Evolutionary conservation across 306 rosid genomes (phyloP), one percentile per base, ranked within the genome.

Genomic region (Lithocarpus polystachyus): DNA sequence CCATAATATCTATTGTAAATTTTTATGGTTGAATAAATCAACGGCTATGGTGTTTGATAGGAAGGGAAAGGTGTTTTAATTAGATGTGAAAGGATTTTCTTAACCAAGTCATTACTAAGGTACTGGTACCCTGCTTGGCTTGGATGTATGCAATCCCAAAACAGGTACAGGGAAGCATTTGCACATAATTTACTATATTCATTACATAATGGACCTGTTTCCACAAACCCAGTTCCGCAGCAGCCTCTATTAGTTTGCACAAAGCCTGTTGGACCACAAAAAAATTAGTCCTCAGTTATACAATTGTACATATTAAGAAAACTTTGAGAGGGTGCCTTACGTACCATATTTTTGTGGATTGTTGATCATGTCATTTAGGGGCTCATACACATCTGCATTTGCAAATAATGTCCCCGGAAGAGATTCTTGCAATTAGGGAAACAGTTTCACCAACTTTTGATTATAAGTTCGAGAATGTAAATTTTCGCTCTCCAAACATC

Each of bases 91-190:
- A 86, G 57, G 22, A 83, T 83, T 53, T 82, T 72, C 26, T 53
- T 57, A 72, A 61, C 89, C 12, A 88, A 0, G 77, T 77, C 53
- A 29, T 84, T 65, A 0, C 87, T 65, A 56, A 93, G 4, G 69
- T 72, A 55, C 28, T 61, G 24, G 74, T 87, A 72, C 24, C 86
- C 33, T 76, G 80, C 83, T 84, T 88, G 83, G 10, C 76, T 87
- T 4, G 90, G 90, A 83, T 93, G 97, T 5, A 86, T 20, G 80
- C 89, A 77, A 33, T 89, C 98, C 93, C 96, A 89, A 53, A 91
- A 93, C 70, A 88, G 26, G 68, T 78, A 88, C 71, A 84, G 71
- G 64, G 88, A 79, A 52, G 77, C 65, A 1, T 89, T 75, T 5
- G 23, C 43, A 33, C 96, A 88, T 6, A 48, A 20, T 6, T 81